Conservation (phyloP, 2,329 filamentous ascomycete genomes). For the Phaeosphaeria sp. region DNA sequence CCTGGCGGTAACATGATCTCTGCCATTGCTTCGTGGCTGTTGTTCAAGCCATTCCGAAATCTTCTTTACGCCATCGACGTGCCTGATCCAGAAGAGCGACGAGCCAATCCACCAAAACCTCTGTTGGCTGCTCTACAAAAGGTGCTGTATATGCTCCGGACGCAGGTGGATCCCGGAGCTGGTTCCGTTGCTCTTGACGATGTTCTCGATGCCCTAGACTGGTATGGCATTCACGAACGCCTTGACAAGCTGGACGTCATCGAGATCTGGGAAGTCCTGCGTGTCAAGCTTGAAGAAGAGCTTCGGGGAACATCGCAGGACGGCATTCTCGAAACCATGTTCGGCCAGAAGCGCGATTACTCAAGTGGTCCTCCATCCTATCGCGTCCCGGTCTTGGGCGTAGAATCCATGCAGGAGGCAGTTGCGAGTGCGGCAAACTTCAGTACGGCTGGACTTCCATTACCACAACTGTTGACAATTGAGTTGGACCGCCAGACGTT, state of each 20-base stretch:
- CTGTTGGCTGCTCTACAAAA: constrained; percentile 60
- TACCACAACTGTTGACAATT: constrained; percentile 60
- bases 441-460: constrained; percentile 25
- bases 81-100: constrained; percentile 55
- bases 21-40: constrained; percentile 64
- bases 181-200: constrained; percentile 43
- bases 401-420: constrained; percentile 51
- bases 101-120: constrained; percentile 57
- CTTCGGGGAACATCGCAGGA: constrained; percentile 53
- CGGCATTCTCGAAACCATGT: constrained; percentile 54
- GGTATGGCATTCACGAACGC: constrained; percentile 48
- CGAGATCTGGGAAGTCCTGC: constrained; percentile 63
- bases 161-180: constrained; percentile 47
- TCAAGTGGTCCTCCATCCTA: constrained; percentile 44
- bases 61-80: constrained; percentile 60
- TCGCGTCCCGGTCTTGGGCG: constrained; percentile 43
- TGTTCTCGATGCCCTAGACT: constrained; percentile 48
- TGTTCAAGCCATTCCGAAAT: constrained; percentile 65
- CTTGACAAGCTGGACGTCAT: constrained; percentile 58
- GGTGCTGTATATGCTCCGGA: constrained; percentile 59
- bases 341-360: constrained; percentile 50
- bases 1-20: constrained; percentile 57
- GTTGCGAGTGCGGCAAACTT: constrained; percentile 43
- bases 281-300: constrained; percentile 60
- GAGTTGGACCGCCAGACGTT: constrained; percentile 66